Base-by-base conservation (phyloP, 768 basidiomycete species). In the Mrakia hoshinonis region DNA sequence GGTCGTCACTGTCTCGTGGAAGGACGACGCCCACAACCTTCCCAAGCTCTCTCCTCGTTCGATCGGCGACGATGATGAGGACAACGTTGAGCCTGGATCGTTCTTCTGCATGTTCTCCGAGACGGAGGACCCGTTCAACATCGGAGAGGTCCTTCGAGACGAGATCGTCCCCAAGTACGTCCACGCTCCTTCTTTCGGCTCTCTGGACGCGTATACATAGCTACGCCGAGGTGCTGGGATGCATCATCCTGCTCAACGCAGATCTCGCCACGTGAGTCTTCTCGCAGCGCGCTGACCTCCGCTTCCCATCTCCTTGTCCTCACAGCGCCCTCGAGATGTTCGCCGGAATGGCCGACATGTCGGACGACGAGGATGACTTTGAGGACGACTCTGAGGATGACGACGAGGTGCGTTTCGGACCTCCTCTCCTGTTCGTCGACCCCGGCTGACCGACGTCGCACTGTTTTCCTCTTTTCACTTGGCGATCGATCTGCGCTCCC, bases 1-100 rank as follows among this genome's bases (percentile, higher is more conserved):
- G 63, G 70, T 71, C n/a, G 49, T 15, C 34, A 61, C 55, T 22
- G 68, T 73, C 60, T n/a, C 55, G 22, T 73, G 71, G 71, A 73
- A 73, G 67, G 71, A 73, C 52, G 71, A 67, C 47, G 55, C 55
- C 22, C 71, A 67, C 58, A 68, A 73, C 62, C 51, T 73, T 22
- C 3, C 31, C 66, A 73, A 73, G 71, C 3, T 18, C 3, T 51
- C 43, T 36, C 66, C 71, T 9, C 65, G 62, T 15, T 39, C 34
- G 22, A 26, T 65, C 6, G 69, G 49, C 22, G 63, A 47, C 6
- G 29, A 26, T 20, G 70, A 66, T 52, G 71, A 68, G n/a, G 66
- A 67, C 29, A 58, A 67, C 36, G 39, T 73, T 51, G 71, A 73
- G 58, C 71, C 71, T 3, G 71, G 71, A 73, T 49, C 58, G 10